These are phyloP conservation scores for Platanus orientalis DNA, from an alignment of 164 flowering plant species.

Conservation along the genomic window DNA sequence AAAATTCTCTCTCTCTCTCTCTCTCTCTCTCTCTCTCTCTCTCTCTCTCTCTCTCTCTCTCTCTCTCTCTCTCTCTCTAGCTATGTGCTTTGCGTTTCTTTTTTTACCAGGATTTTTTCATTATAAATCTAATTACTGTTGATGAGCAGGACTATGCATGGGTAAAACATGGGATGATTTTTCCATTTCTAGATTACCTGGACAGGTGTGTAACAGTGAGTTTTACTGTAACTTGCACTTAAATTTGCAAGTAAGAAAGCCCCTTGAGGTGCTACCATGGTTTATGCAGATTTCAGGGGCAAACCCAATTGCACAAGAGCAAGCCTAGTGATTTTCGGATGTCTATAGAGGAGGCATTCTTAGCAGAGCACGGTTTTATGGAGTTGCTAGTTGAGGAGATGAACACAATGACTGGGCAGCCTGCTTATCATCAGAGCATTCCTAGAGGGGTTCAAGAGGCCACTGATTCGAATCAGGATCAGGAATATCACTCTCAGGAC, in stretches of 20 bases:
- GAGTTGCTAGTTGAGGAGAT: conserved; percentile 39
- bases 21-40: too few relatives aligned
- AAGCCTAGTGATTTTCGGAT: conserved; percentile 56
- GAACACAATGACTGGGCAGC: conserved; percentile 37
- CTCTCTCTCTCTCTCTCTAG: too few relatives aligned
- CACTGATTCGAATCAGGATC: conserved; percentile 61
- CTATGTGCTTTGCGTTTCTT: neutral
- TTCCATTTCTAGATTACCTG: conserved; percentile 71
- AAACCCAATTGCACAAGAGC: conserved; percentile 49
- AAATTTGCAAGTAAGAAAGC: neutral
- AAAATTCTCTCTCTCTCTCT: too few relatives aligned
- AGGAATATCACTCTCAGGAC: conserved; percentile 31
- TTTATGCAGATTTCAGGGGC: conserved; percentile 72
- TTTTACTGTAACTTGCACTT: neutral
- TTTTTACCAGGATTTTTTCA: neutral
- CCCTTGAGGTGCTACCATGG: neutral
- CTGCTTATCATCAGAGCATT: conserved; percentile 25
- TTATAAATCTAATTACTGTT: conserved; percentile 5
- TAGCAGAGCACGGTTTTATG: conserved; percentile 72
- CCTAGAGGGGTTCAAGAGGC: conserved; percentile 48
- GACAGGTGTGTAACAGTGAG: conserved; percentile 58
- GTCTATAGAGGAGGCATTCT: conserved; percentile 89
- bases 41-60: too few relatives aligned
- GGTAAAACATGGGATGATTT: conserved; percentile 73
- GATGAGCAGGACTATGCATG: conserved; percentile 87